phyloP scores from a whole-genome alignment of 2,329 filamentous ascomycete species.

The Fusarium miscanthi region DNA sequence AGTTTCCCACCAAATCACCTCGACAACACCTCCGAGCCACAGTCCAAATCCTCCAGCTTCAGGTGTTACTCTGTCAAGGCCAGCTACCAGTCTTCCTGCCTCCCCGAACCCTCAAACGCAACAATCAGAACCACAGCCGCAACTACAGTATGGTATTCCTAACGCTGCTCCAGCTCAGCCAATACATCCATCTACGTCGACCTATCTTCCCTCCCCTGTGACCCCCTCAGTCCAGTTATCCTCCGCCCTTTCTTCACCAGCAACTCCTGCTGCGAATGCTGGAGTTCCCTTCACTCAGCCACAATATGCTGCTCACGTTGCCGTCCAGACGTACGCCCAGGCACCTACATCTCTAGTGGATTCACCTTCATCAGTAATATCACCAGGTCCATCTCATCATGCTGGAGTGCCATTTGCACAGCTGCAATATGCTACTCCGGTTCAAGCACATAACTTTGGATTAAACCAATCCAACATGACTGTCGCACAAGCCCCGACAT shows the following conservation, averaged over 20 bases:
- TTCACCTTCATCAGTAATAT: slow-evolving; percentile 5
- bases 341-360: background rate
- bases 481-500: background rate
- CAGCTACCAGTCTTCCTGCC: slow-evolving; percentile 13
- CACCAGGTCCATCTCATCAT: slow-evolving; percentile 9
- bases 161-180: slow-evolving; percentile 23
- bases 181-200: slow-evolving; percentile 11
- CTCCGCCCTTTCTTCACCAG: slow-evolving; percentile 10
- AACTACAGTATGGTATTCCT: slow-evolving; percentile 20
- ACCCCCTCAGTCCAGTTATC: slow-evolving; percentile 22
- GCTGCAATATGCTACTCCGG: slow-evolving; percentile 34
- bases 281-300: slow-evolving; percentile 30
- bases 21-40: slow-evolving; percentile 10
- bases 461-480: slow-evolving; percentile 7
- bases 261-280: slow-evolving; percentile 15
- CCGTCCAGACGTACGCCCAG: slow-evolving; percentile 21
- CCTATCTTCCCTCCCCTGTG: slow-evolving; percentile 25
- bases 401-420: slow-evolving; percentile 33
- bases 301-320: slow-evolving; percentile 35
- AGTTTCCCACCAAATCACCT: slow-evolving; percentile 42
- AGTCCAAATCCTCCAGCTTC: background rate
- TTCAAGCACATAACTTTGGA: slow-evolving; percentile 23
- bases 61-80: slow-evolving; percentile 12
- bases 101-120: slow-evolving; percentile 18
- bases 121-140: slow-evolving; percentile 7